phyloP scores from a whole-genome alignment of 169 alveolate genomes.

The Eimeria praecox region DNA sequence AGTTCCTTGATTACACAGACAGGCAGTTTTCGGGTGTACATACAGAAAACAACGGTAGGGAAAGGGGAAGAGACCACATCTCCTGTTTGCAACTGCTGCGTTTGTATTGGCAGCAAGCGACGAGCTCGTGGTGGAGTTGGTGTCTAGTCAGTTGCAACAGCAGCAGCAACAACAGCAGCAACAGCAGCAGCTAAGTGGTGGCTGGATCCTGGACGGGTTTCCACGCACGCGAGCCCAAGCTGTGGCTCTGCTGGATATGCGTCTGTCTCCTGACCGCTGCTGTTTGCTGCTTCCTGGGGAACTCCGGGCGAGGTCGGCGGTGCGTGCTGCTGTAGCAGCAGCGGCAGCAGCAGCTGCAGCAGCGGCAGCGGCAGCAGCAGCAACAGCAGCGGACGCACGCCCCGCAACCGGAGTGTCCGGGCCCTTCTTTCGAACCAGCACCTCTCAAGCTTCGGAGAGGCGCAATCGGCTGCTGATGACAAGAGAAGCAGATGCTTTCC shows the following conservation, averaged over 20 bases:
- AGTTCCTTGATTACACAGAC: not conserved
- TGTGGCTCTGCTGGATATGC: conserved; percentile 86
- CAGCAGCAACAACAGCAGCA: conserved; percentile 83
- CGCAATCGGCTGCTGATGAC: conserved; percentile 6
- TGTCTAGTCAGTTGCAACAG: conserved; percentile 64
- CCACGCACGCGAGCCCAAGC: conserved; percentile 94
- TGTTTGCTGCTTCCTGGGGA: conserved; percentile 50
- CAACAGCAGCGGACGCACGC: not conserved
- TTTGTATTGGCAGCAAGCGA: conserved; percentile 86
- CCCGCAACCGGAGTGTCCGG: not conserved
- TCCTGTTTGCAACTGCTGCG: not conserved
- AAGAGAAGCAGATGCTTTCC: conserved; percentile 19
- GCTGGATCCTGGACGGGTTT: conserved; percentile 94
- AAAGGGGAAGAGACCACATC: not conserved
- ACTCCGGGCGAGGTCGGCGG: conserved; percentile 7
- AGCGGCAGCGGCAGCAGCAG: conserved; percentile 2
- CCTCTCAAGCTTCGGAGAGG: conserved; percentile 35
- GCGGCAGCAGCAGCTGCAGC: conserved; percentile 4
- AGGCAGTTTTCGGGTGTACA: not conserved
- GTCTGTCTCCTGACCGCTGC: conserved; percentile 60
- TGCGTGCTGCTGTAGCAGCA: conserved; percentile 32
- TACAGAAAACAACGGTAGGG: not conserved
- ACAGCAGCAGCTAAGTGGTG: conserved; percentile 85
- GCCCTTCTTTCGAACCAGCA: conserved; percentile 31
- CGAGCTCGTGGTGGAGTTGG: conserved; percentile 89